Evolutionary conservation across 768 basidiomycete genomes (phyloP).

Genomic region (Termitomyces eurrhizus): DNA sequence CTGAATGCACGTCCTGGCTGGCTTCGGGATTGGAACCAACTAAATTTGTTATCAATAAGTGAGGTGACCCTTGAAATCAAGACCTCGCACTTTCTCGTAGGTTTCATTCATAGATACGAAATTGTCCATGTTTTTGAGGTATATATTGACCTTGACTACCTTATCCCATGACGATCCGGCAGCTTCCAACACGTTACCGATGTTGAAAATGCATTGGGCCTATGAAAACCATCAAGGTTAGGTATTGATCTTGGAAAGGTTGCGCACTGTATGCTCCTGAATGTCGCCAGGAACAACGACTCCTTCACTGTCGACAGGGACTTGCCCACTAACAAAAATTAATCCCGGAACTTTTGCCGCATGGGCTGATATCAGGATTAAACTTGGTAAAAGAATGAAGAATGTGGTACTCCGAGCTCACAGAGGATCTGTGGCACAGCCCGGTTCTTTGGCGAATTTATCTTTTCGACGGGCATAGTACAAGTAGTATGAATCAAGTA

Average conservation of each 20-base stretch:
- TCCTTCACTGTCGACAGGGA: constrained; percentile 45
- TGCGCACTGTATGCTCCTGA: constrained; percentile 52
- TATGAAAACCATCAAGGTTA: constrained; percentile 16
- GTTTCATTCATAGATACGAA: constrained; percentile 54
- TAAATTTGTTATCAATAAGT: constrained; percentile 12
- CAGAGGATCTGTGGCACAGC: constrained; percentile 46
- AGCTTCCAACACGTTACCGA: constrained; percentile 48
- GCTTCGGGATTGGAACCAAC: constrained; percentile 53
- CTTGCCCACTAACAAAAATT: constrained; percentile 60
- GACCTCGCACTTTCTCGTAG: constrained; percentile 43
- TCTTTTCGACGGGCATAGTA: constrained; percentile 48
- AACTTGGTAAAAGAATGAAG: not conserved
- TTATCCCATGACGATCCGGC: constrained; percentile 61
- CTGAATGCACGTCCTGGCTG: constrained; percentile 74
- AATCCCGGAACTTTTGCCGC: constrained; percentile 54
- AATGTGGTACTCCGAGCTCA: constrained; percentile 21
- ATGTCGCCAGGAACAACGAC: constrained; percentile 53
- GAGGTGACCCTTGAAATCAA: not conserved
- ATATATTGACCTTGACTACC: constrained; percentile 53
- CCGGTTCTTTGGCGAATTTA: constrained; percentile 47
- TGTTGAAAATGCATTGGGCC: constrained; percentile 56
- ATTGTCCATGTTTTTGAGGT: constrained; percentile 57
- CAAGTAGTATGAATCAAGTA: not conserved
- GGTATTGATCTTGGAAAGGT: not conserved
- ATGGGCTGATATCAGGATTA: constrained; percentile 36